Evolutionary conservation across 176 grass and related monocot genomes (phyloP).

Genomic region (Bonia amplexicaulis): DNA sequence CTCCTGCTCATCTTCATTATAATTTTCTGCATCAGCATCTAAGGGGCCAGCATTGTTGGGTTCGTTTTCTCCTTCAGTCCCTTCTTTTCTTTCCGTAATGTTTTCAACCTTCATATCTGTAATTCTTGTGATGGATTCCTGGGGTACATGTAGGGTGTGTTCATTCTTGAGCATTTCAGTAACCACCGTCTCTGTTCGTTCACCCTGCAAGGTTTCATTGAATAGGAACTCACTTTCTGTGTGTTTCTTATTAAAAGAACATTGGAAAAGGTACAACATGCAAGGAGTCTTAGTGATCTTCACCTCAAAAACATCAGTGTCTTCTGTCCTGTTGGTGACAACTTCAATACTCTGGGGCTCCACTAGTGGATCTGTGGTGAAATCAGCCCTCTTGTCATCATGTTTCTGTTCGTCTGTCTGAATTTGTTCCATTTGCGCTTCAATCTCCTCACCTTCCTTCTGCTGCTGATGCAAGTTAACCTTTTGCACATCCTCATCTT

Average conservation of each 20-base stretch:
- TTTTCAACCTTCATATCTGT: background rate
- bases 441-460: slow-evolving; percentile 22
- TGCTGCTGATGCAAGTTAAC: slow-evolving; percentile 24
- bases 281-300: slow-evolving; percentile 20
- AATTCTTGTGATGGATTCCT: slow-evolving; percentile 24
- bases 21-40: slow-evolving; percentile 17
- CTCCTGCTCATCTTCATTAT: slow-evolving; percentile 27
- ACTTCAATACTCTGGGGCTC: slow-evolving; percentile 19
- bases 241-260: slow-evolving; percentile 11
- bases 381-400: slow-evolving; percentile 18
- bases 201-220: slow-evolving; percentile 32
- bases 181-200: slow-evolving; percentile 22
- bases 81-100: slow-evolving; percentile 20
- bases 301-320: slow-evolving; percentile 21
- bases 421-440: slow-evolving; percentile 23
- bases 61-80: slow-evolving; percentile 15
- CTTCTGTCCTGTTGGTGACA: background rate
- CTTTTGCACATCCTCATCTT: slow-evolving; percentile 20
- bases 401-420: slow-evolving; percentile 27
- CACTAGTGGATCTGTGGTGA: slow-evolving; percentile 7
- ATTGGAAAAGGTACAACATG: background rate
- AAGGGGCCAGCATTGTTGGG: background rate
- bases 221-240: background rate
- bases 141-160: background rate
- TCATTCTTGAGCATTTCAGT: slow-evolving; percentile 33